A percentile compares a stretch with the other conserved stretches of the same genome.
Evolutionary conservation across 495 filamentous ascomycete species (phyloP).

Genomic region (Penicillium dipodomyicola): DNA sequence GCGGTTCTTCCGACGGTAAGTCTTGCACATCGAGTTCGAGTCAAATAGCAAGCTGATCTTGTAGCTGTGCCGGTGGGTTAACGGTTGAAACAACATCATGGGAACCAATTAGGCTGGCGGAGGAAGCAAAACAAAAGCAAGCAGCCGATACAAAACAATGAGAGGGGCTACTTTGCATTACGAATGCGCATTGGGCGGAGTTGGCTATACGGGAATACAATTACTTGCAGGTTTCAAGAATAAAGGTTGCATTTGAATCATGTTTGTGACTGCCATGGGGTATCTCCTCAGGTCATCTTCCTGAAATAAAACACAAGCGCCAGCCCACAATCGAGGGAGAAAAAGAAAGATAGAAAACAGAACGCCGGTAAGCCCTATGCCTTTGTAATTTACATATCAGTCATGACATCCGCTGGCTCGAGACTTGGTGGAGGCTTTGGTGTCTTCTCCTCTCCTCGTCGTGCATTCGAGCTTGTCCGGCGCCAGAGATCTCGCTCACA

Average conservation of each 20-base stretch:
- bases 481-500: constrained; percentile 49
- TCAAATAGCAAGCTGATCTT: constrained; percentile 11
- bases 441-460: constrained; percentile 33
- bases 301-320: constrained; percentile 21
- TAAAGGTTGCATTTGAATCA: constrained; percentile 18
- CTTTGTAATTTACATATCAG: constrained; percentile 28
- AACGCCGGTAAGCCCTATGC: constrained; percentile 23
- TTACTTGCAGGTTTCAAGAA: not conserved
- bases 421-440: constrained; percentile 23
- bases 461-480: constrained; percentile 28
- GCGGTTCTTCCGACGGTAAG: constrained; percentile 77
- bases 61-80: constrained; percentile 71
- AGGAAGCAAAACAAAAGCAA: constrained; percentile 29
- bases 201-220: constrained; percentile 22
- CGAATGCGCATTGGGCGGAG: constrained; percentile 30
- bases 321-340: constrained; percentile 14
- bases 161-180: not conserved
- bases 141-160: constrained; percentile 6
- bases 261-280: constrained; percentile 30
- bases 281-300: constrained; percentile 40
- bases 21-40: constrained; percentile 1
- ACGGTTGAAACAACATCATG: constrained; percentile 81
- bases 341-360: constrained; percentile 21
- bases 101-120: constrained; percentile 50
- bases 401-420: constrained; percentile 32